These are phyloP conservation scores for Fusarium sp. DNA, from an alignment of 2,329 filamentous ascomycete genomes.

Conservation along the genomic window DNA sequence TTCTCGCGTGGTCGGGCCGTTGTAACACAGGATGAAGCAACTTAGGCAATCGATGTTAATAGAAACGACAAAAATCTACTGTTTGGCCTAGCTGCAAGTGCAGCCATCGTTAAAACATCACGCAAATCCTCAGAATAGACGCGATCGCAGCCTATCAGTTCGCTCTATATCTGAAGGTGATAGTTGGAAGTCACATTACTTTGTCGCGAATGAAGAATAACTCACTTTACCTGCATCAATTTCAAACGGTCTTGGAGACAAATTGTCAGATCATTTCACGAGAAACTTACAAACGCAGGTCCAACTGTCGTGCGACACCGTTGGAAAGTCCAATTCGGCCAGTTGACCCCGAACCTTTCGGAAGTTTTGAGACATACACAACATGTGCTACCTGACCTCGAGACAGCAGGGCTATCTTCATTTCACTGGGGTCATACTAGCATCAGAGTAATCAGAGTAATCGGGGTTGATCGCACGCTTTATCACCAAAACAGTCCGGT, in stretches of 20 bases:
- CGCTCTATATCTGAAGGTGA: background rate
- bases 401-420: background rate
- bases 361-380: constrained; percentile 32
- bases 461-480: background rate
- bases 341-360: constrained; percentile 28
- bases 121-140: background rate
- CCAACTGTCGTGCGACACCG: constrained; percentile 35
- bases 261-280: constrained; percentile 34
- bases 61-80: background rate
- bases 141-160: background rate
- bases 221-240: constrained; percentile 9
- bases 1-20: constrained; percentile 8
- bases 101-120: background rate
- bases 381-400: constrained; percentile 13
- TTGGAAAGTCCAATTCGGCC: constrained; percentile 27
- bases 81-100: constrained; percentile 6
- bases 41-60: background rate
- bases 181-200: background rate
- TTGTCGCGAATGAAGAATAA: background rate
- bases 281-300: constrained; percentile 35
- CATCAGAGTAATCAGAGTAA: background rate
- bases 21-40: background rate
- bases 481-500: background rate
- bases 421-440: background rate
- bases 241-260: constrained; percentile 22